Percentiles rank a stretch among this genome's conserved stretches.
These are phyloP conservation scores for Sisymbrium altissimum DNA, from an alignment of 345 rosid genomes.

Conservation along the genomic window DNA sequence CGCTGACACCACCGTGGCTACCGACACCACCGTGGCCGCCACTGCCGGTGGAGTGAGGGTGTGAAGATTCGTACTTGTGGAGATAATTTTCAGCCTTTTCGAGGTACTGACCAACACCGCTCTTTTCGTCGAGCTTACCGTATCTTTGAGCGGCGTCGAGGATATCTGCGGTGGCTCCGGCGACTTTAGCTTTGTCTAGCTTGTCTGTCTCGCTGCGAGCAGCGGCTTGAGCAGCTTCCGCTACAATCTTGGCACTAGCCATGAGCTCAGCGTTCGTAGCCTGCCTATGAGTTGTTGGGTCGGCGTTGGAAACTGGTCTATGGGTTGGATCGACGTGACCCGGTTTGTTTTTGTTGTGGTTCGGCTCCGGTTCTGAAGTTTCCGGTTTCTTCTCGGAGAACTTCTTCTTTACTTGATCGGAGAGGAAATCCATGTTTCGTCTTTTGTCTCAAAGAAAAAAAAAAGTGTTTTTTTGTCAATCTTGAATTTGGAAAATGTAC, in stretches of 20 bases:
- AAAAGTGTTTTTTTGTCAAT: background rate
- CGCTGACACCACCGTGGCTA: background rate
- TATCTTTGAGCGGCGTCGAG: constrained; percentile 57
- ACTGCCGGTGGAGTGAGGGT: constrained; percentile 32
- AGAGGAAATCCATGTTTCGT: constrained; percentile 29
- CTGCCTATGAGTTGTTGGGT: constrained; percentile 28
- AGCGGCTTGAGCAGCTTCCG: constrained; percentile 52
- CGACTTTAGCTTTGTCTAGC: constrained; percentile 38
- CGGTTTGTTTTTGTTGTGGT: constrained; percentile 24
- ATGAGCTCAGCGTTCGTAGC: constrained; percentile 50
- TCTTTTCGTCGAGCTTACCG: constrained; percentile 66
- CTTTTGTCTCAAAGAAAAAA: background rate
- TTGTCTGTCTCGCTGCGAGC: constrained; percentile 35
- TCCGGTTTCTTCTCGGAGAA: constrained; percentile 34
- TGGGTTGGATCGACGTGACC: constrained; percentile 23
- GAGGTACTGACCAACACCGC: constrained; percentile 54
- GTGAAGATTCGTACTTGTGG: constrained; percentile 46
- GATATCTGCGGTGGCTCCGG: constrained; percentile 49
- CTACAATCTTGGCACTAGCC: constrained; percentile 61
- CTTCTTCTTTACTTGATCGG: constrained; percentile 36
- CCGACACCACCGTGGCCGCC: background rate
- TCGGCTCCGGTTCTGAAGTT: constrained; percentile 4
- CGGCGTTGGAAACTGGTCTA: constrained; percentile 23
- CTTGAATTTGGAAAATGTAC: background rate
- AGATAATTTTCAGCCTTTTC: constrained; percentile 72